These are phyloP conservation scores for Jatropha curcas DNA, from an alignment of 345 rosid species.

Conservation along the genomic window DNA sequence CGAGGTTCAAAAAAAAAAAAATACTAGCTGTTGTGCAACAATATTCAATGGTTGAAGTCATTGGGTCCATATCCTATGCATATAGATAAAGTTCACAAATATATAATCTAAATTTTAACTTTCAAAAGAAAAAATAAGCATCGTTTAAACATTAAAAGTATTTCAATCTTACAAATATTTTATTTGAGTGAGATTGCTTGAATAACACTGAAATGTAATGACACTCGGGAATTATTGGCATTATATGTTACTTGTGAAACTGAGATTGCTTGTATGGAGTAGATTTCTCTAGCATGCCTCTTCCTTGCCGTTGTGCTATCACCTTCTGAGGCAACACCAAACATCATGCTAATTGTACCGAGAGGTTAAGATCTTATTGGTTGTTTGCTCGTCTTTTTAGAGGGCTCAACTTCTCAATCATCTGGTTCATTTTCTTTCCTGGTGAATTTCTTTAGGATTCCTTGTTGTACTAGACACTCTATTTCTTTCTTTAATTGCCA, in stretches of 20 bases:
- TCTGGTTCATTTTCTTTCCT: too few species aligned
- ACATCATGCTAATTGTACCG: too few species aligned
- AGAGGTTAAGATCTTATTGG: too few species aligned
- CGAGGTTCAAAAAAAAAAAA: slow-evolving; percentile 14
- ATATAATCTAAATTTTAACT: slow-evolving; percentile 6
- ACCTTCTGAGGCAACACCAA: too few species aligned
- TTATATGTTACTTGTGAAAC: background rate
- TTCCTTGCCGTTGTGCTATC: too few species aligned
- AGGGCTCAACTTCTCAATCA: too few species aligned
- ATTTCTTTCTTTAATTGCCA: too few species aligned
- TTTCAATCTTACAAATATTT: background rate
- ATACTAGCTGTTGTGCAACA: slow-evolving; percentile 87
- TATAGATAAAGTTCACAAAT: slow-evolving; percentile 15
- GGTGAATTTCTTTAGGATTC: too few species aligned
- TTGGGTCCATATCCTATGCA: slow-evolving; percentile 69
- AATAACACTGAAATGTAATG: background rate
- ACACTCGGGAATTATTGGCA: background rate
- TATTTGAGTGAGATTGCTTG: background rate
- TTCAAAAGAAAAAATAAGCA: background rate
- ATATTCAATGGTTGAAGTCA: slow-evolving; percentile 75
- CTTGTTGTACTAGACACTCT: too few species aligned
- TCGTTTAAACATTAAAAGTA: background rate
- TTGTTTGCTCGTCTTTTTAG: too few species aligned
- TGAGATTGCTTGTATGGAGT: too few species aligned
- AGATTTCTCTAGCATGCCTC: too few species aligned